Evolutionary conservation across 1,284 basidiomycete species (phyloP).

Genomic region (Bondarzewia mesenterica): DNA sequence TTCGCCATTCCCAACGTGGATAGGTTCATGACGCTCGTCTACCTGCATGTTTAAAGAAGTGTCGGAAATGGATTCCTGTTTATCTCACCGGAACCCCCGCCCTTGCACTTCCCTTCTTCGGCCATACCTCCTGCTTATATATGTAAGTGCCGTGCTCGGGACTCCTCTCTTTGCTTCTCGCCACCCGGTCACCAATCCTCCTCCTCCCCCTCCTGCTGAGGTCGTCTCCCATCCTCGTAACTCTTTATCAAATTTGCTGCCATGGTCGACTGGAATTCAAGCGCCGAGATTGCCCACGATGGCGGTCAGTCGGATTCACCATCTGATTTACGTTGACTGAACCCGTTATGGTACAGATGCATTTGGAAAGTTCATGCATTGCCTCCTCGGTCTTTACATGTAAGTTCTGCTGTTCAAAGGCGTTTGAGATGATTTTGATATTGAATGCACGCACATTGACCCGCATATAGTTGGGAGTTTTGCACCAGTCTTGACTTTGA

Average conservation of each 20-base stretch:
- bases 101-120: neutral
- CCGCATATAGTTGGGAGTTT: slow-evolving; percentile 27
- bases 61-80: neutral
- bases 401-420: too few species aligned
- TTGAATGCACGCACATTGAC: too few species aligned
- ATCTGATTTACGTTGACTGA: too few species aligned
- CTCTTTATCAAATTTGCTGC: slow-evolving; percentile 3
- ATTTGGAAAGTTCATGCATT: slow-evolving; percentile 61
- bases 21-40: too few species aligned
- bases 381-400: slow-evolving; percentile 62
- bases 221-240: neutral
- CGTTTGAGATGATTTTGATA: too few species aligned
- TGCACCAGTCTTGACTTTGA: slow-evolving; percentile 60
- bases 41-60: neutral
- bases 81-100: neutral
- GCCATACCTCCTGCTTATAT: neutral
- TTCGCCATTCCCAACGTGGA: too few species aligned
- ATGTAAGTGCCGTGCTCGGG: too few species aligned
- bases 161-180: neutral
- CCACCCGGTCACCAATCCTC: neutral
- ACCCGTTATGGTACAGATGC: too few species aligned
- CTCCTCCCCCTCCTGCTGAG: neutral
- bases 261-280: slow-evolving; percentile 57
- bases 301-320: slow-evolving; percentile 30
- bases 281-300: slow-evolving; percentile 40